Evolutionary conservation across 192 early-diverging fungal genomes (phyloP).

Genomic region (Thamnidium elegans): DNA sequence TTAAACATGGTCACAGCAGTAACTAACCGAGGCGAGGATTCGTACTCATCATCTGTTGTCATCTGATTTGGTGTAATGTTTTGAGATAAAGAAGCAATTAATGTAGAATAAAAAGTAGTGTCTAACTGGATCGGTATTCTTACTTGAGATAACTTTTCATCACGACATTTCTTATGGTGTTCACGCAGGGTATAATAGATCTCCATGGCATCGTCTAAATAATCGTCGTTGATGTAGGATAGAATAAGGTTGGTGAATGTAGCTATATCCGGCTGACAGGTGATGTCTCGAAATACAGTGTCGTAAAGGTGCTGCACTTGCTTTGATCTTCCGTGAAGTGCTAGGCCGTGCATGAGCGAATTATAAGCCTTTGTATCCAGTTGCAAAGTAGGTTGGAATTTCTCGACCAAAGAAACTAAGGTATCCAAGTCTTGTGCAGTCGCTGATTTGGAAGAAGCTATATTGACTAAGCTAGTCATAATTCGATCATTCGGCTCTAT

Average conservation of each 20-base stretch:
- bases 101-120: constrained; percentile 10
- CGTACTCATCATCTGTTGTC: not conserved
- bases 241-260: constrained; percentile 32
- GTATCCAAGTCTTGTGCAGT: not conserved
- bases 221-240: constrained; percentile 27
- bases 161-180: not conserved
- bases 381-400: not conserved
- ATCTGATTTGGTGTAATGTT: not conserved
- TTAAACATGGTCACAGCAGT: constrained; percentile 27
- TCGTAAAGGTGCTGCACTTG: constrained; percentile 32
- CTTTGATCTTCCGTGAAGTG: constrained; percentile 19
- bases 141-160: not conserved
- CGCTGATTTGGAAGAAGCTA: constrained; percentile 13
- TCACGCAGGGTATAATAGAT: constrained; percentile 30
- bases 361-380: constrained; percentile 26
- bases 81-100: constrained; percentile 2
- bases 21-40: constrained; percentile 6
- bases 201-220: constrained; percentile 26
- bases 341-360: constrained; percentile 23
- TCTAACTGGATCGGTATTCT: constrained; percentile 10
- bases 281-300: constrained; percentile 16
- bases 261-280: constrained; percentile 15
- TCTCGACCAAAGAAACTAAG: not conserved
- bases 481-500: constrained; percentile 23
- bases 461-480: constrained; percentile 20